Percentiles rank a stretch among this genome's conserved stretches.
These are phyloP conservation scores for Suillus subalutaceus DNA, from an alignment of 768 basidiomycete genomes.

Conservation along the genomic window DNA sequence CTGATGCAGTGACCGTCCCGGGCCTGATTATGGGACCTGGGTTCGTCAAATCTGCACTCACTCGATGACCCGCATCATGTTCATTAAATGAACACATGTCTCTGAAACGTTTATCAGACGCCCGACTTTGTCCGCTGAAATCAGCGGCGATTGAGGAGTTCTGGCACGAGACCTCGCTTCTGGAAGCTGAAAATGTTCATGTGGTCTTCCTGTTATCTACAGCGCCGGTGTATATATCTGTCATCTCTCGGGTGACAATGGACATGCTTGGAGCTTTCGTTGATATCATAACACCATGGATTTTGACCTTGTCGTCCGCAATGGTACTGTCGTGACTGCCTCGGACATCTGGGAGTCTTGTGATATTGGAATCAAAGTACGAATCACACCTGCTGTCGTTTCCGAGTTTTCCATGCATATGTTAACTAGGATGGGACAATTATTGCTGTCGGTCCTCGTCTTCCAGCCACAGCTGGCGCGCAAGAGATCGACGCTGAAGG, in stretches of 20 bases:
- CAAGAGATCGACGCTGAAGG: slow-evolving; percentile 39
- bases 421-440: slow-evolving; percentile 31
- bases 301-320: slow-evolving; percentile 18
- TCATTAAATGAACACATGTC: too few relatives aligned
- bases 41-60: too few relatives aligned
- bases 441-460: slow-evolving; percentile 22
- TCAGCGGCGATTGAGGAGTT: background rate
- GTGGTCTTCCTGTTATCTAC: slow-evolving; percentile 8
- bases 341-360: slow-evolving; percentile 18
- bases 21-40: too few relatives aligned
- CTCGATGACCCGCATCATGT: too few relatives aligned
- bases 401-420: background rate
- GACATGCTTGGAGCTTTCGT: background rate
- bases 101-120: background rate
- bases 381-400: background rate
- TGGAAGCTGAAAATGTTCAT: slow-evolving; percentile 1
- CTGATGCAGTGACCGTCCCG: too few relatives aligned
- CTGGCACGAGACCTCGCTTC: slow-evolving; percentile 5
- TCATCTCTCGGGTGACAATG: background rate
- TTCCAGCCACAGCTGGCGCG: slow-evolving; percentile 19
- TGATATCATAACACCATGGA: slow-evolving; percentile 12
- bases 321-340: slow-evolving; percentile 20
- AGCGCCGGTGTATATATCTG: background rate
- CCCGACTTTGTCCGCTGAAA: background rate
- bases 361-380: slow-evolving; percentile 33